These are phyloP conservation scores for Dactylellina leptospora DNA, from an alignment of 2,329 filamentous ascomycete genomes.

Conservation along the genomic window DNA sequence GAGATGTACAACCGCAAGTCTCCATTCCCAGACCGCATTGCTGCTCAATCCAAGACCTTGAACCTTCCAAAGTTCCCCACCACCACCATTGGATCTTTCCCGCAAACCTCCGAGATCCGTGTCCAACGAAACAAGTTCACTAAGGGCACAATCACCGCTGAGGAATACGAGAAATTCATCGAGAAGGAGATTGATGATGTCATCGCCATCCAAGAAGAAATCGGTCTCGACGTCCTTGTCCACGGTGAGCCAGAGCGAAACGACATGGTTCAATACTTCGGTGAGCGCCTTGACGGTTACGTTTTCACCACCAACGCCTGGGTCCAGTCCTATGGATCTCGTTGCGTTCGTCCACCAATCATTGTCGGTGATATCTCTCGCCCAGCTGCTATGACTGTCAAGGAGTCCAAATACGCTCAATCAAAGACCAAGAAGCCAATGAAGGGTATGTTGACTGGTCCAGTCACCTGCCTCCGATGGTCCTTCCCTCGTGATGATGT, in stretches of 20 bases:
- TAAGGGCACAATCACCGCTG: conserved; percentile 93
- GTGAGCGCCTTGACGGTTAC: conserved; percentile 95
- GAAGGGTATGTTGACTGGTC: conserved; percentile 99
- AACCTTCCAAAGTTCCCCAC: conserved; percentile 97
- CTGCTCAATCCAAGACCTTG: conserved; percentile 88
- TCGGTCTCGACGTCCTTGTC: conserved; percentile 94
- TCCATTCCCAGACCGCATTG: conserved; percentile 82
- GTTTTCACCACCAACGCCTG: conserved; percentile 99
- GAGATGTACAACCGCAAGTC: conserved; percentile 93
- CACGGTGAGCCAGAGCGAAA: conserved; percentile 99
- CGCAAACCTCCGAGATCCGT: conserved; percentile 98
- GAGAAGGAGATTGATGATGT: conserved; percentile 97
- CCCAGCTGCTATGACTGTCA: conserved; percentile 97
- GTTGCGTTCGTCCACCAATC: conserved; percentile 97
- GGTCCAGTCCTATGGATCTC: conserved; percentile 98
- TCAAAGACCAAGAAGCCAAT: conserved; percentile 98
- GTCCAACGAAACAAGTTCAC: conserved; percentile 96
- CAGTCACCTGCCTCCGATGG: conserved; percentile 98
- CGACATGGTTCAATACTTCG: conserved; percentile 99
- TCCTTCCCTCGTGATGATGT: conserved; percentile 99
- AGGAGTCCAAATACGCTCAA: conserved; percentile 99
- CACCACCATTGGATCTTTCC: conserved; percentile 99
- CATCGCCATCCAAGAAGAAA: conserved; percentile 97
- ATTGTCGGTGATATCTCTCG: conserved; percentile 98
- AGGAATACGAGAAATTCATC: conserved; percentile 98